Percentiles rank a stretch among this genome's conserved stretches.
phyloP scores from a whole-genome alignment of 78 protist species.

The Dictyostelium purpureum region DNA sequence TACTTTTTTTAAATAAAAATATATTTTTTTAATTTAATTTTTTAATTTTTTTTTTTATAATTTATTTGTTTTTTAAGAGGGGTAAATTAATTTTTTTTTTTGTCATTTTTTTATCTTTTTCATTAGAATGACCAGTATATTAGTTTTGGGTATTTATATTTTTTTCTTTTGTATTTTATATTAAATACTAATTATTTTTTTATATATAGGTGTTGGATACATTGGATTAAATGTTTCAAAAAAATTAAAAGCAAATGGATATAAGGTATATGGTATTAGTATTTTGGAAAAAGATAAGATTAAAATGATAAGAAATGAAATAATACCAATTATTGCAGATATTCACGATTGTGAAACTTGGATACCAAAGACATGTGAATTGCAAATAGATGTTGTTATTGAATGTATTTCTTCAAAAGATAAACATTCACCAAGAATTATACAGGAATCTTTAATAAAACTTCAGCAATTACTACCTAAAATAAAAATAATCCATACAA shows the following conservation, averaged over 20 bases:
- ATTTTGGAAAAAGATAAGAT: background rate
- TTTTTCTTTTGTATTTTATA: too few species aligned
- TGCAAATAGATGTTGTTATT: background rate
- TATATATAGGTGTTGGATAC: background rate
- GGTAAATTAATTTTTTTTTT: too few species aligned
- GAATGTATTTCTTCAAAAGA: background rate
- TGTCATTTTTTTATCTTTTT: too few species aligned
- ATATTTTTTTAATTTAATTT: too few species aligned
- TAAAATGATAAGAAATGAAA: background rate
- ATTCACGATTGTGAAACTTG: background rate
- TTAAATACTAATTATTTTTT: too few species aligned
- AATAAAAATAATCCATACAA: background rate
- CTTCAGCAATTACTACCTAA: background rate
- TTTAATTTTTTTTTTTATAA: too few species aligned
- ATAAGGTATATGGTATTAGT: background rate
- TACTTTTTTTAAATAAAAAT: too few species aligned
- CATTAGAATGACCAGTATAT: background rate
- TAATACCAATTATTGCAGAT: conserved; percentile 2
- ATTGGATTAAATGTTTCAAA: background rate
- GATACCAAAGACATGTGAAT: background rate
- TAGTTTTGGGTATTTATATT: too few species aligned
- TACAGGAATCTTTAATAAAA: background rate
- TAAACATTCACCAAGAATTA: background rate
- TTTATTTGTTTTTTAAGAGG: too few species aligned
- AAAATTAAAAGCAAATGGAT: background rate